Evolutionary conservation across 768 basidiomycete species (phyloP), one percentile per base, ranked within the genome.

Genomic region (Boletellus ananiceps): DNA sequence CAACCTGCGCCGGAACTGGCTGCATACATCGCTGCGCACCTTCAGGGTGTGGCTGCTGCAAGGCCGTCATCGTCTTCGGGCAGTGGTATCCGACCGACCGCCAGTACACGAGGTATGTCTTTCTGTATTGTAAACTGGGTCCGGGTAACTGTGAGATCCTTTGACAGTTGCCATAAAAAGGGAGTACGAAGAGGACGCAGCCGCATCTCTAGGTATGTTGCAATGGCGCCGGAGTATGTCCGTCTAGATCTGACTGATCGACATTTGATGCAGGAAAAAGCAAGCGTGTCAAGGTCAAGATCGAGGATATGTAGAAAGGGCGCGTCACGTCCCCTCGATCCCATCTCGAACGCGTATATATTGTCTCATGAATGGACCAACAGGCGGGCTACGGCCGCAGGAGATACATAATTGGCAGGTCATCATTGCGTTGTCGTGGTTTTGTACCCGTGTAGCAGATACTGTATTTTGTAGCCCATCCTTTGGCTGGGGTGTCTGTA

Each of bases 231-330:
- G 34, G 3, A 25, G 1, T 4, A 25, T 39, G 3, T 23, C 18
- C 19, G 19, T 19, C 19, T 3, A 2, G 19, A 19, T 19, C 34
- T 18, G 4, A 6, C 29, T 45, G 37, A 49, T 43, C 27, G 38
- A 40, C 19, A 14, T 21, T 8, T 19, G n/a, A 12, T n/a, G 15
- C 8, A 55, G 61, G 43, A 15, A 33, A 38, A 23, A 37, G 40
- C 14, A 63, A 57, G 39, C 57, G 35, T 8, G 43, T 61, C 39
- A 61, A 61, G 45, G 36, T 52, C 13, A 55, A 63, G 25, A 49
- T 29, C 2, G 29, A 29, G 11, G 29, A 29, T 2, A 8, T 29
- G 29, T 29, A 29, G 23, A 25, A 2, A 25, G 29, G 29, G 8
- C 11, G 8, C 1, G 11, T 9, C 29, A 3, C 8, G 7, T 29